Base-by-base conservation (phyloP, 2,329 filamentous ascomycete species). In the Stachybotrys chlorohalonatus region DNA sequence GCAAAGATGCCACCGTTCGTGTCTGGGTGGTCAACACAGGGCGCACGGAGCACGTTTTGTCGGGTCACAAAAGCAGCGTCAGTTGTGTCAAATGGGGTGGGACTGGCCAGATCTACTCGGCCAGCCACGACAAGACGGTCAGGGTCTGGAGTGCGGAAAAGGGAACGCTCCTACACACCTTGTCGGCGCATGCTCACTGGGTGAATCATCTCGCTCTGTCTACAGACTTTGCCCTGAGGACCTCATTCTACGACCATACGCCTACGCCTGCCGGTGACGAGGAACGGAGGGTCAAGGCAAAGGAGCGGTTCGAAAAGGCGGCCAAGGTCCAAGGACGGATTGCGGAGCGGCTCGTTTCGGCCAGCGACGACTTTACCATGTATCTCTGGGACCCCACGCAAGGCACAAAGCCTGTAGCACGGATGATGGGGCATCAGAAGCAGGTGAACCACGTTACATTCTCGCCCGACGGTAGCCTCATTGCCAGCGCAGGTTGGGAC, bases 381-480 rank as follows among this genome's bases (percentile, higher is more conserved):
- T 96, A 91, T 68, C 80, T 99, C 7, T 99, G 93, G 93, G 89
- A 95, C 57, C 92, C 92, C 0, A 78, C 85, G 9, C 71, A 80
- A 56, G 85, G 86, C 5, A 89, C 79, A 7, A 96, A 97, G 69
- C 92, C 93, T 1, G 76, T 97, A 4, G 87, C 89, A n/a, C 80
- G 91, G 39, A 81, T 97, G 73, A 73, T 90, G n/a, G 94, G 94
- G 2, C 94, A 99, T 66, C 90, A 96, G 69, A 97, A 97, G 73
- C 89, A 93, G 66, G 92, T 97, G 62, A 96, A 97, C 69, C 89
- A 96, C 67, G 92, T 97, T 51, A 88, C 86, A 0, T 97, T 97
- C 72, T 96, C 90, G 1, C 91, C 93, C 0, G 92, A 97, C 65
- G 93, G 91, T 39, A 79, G 83, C 8, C 80, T 93, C 56, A 91